Base-by-base conservation (phyloP, 2,329 filamentous ascomycete genomes). In the Botrytis hyacinthi region DNA sequence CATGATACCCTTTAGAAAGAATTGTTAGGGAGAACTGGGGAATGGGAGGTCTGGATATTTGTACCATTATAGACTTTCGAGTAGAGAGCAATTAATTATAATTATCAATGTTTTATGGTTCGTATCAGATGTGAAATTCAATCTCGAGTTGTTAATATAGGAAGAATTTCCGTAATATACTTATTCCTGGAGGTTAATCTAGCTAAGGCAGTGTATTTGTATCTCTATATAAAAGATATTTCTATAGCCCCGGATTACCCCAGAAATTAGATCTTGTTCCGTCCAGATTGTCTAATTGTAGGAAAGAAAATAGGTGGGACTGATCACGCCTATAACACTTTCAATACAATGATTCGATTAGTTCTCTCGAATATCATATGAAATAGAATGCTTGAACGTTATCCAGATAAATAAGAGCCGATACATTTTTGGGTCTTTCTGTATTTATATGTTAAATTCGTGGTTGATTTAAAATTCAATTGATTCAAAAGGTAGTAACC, bases 1-100 rank as follows among this genome's bases (percentile, higher is more conserved):
- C 54, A 74, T 73, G 73, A 74, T 74, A 74, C 73, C 73, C 73
- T 54, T 65, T 68, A 57, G 70, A 44, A 72, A 48, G 32, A 57
- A 26, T 1, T 73, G 63, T 44, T 44, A 26, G 54, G 40, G 51
- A 20, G 32, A n/a, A 46, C 20, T 35, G 22, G 44, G 44, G 2
- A 7, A 12, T 37, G 26, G 14, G 16, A 40, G 18, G 35, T 61
- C 29, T 37, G 51, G 71, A 61, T 69, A 59, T 16, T 32, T 66
- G 44, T 71, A 42, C 22, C 14, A 51, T 26, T 42, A 42, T 51
- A 7, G 46, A 65, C 42, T 71, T 32, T 68, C n/a, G 6, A 4
- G 26, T 57, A 68, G 37, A 68, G 26, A 68, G n/a, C n/a, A 57
- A 32, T 57, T 42, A 68, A 68, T 68, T 57, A 29, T 68, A 32